Evolutionary conservation across 129 eudicot species (phyloP), one percentile per base, ranked within the genome.

Genomic region (Flaveria trinervia): DNA sequence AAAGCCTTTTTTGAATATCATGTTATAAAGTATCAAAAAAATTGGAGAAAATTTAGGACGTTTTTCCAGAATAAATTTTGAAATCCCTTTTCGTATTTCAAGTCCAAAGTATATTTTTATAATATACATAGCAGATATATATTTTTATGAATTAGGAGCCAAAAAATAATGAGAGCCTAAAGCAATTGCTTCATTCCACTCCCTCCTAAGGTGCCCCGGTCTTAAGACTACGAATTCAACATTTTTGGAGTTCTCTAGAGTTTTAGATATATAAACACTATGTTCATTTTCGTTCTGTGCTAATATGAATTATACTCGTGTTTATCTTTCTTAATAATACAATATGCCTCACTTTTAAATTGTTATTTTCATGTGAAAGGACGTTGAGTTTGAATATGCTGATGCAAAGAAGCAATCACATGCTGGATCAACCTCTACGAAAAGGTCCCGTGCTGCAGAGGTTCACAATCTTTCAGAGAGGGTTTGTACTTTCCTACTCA

Each of bases 391-490:
- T 64, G 96, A 84, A 73, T 81, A 77, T 72, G 74, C 71, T 30
- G 88, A 77, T 48, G 86, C 74, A 62, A 89, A 92, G 84, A 89
- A 84, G 78, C 84, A 80, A 84, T 79, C 77, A 22, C 83, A 84
- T 44, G 86, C 85, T 59, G 91, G 88, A 48, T 84, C 97, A 71
- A 72, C 96, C 57, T 84, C 90, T 26, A 80, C 85, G 4, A 89
- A 81, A 84, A 85, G 96, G 84, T 82, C 97, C 17, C 96, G 97
- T 80, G 89, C 96, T 69, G 96, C 96, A 11, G 96, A 92, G 83
- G 91, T 92, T 61, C 97, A 92, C 80, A 92, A 88, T 85, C 96
- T 85, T 55, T 92, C 97, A 3, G 97, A 92, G 67, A 86, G 97
- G 91, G 97, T 92, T 59, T 59, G 80, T 71, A 61, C 49, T 67